Conservation (phyloP, 2,329 filamentous ascomycete species). For the Teratosphaeria viscida region DNA sequence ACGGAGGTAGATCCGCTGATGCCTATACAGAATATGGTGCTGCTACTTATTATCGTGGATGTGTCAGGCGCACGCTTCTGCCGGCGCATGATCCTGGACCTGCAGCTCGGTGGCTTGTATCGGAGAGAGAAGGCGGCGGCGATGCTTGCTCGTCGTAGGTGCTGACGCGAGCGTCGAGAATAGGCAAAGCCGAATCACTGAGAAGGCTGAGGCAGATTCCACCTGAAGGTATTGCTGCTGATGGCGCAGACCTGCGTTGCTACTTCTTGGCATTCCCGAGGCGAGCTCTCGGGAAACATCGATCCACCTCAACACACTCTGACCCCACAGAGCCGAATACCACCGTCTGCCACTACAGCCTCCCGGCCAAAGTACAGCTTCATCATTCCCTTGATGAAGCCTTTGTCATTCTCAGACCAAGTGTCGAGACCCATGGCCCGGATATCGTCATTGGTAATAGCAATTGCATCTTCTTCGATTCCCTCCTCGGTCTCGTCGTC, state of each 20-base stretch:
- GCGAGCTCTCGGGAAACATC: neutral
- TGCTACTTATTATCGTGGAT: neutral
- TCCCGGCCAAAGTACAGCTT: slow-evolving; percentile 55
- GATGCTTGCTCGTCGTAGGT: too few relatives aligned
- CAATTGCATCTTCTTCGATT: slow-evolving; percentile 27
- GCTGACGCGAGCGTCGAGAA: neutral
- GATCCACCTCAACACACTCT: slow-evolving; percentile 14
- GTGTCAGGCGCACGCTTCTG: neutral
- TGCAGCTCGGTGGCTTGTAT: too few relatives aligned
- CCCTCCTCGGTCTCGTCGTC: slow-evolving; percentile 29
- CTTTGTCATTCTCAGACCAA: slow-evolving; percentile 62
- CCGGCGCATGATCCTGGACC: neutral
- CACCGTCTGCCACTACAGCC: slow-evolving; percentile 64
- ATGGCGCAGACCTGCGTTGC: neutral
- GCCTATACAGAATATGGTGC: neutral
- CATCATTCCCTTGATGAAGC: slow-evolving; percentile 54
- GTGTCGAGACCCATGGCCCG: slow-evolving; percentile 65
- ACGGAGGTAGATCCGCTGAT: neutral
- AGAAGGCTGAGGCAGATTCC: neutral
- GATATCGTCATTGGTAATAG: slow-evolving; percentile 54
- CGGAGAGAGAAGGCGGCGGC: too few relatives aligned
- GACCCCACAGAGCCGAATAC: slow-evolving; percentile 49
- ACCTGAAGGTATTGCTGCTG: neutral
- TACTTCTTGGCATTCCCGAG: neutral
- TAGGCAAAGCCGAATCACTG: neutral